These are phyloP conservation scores for Malassezia brasiliensis DNA, from an alignment of 1,284 basidiomycete genomes.

Conservation along the genomic window DNA sequence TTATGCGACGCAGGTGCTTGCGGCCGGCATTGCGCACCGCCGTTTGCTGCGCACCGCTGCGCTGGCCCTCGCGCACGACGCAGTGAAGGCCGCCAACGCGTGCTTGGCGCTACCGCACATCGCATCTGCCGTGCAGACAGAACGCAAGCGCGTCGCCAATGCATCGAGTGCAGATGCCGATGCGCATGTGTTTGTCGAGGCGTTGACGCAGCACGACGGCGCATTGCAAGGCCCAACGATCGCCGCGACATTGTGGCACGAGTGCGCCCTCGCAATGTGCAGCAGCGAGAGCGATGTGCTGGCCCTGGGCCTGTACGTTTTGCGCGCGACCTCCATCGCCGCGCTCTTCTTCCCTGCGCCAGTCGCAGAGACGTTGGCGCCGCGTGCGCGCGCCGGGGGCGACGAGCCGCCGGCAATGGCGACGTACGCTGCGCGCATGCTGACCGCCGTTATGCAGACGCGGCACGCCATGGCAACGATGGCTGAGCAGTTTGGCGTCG, in stretches of 20 bases:
- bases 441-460: neutral
- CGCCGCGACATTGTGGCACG: constrained; percentile 5
- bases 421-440: neutral
- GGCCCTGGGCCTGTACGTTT: constrained; percentile 5
- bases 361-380: neutral
- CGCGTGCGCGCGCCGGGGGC: neutral
- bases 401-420: neutral
- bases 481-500: neutral
- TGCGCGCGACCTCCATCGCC: constrained; percentile 4
- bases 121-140: neutral
- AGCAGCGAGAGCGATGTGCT: neutral
- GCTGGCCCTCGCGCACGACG: constrained; percentile 11
- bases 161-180: neutral
- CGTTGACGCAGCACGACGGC: neutral
- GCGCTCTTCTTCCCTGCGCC: constrained; percentile 15
- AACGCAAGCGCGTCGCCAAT: neutral
- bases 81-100: constrained; percentile 7
- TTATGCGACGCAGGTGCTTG: constrained; percentile 29
- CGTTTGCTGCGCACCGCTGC: constrained; percentile 8
- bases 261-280: constrained; percentile 1
- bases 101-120: neutral
- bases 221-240: neutral
- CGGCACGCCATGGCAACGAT: constrained; percentile 6
- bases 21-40: constrained; percentile 20
- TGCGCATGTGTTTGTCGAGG: neutral